Conservation (phyloP, 345 rosid species). For the Murraya koenigii region DNA sequence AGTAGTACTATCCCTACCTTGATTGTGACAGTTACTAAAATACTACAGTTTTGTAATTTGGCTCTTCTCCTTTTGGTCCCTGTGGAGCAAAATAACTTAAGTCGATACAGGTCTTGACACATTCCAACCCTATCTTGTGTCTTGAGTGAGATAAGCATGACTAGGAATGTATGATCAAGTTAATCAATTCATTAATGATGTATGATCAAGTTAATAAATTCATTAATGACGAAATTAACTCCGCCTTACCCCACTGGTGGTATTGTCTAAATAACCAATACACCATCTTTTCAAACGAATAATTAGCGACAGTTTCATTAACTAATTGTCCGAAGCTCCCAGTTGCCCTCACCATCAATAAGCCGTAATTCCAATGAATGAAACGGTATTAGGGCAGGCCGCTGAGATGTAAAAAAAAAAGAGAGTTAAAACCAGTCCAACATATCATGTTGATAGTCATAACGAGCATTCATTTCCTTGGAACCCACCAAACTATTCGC, state of each 20-base stretch:
- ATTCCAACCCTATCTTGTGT: neutral
- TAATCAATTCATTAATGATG: neutral
- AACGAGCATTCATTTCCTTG: neutral
- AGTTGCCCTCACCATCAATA: constrained; percentile 92
- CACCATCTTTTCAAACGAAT: neutral
- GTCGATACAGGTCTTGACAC: neutral
- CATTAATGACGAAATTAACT: neutral
- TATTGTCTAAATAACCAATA: neutral
- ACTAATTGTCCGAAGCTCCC: constrained; percentile 82
- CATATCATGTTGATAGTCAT: neutral
- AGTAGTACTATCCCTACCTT: neutral
- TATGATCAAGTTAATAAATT: neutral
- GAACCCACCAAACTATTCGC: neutral
- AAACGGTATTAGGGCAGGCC: constrained; percentile 91
- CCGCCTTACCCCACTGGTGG: neutral
- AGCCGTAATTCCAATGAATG: constrained; percentile 79
- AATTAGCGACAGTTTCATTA: constrained; percentile 28
- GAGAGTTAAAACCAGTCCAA: neutral
- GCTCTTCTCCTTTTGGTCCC: neutral
- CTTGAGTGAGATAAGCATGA: neutral
- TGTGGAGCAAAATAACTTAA: neutral
- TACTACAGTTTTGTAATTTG: neutral
- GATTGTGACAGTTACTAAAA: constrained; percentile 9
- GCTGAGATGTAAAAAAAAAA: constrained; percentile 38
- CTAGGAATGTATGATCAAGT: neutral